Percentiles rank a stretch among this genome's conserved stretches.
Evolutionary conservation across 176 grass and related monocot genomes (phyloP).

Genomic region (Tillandsia fasciculata): DNA sequence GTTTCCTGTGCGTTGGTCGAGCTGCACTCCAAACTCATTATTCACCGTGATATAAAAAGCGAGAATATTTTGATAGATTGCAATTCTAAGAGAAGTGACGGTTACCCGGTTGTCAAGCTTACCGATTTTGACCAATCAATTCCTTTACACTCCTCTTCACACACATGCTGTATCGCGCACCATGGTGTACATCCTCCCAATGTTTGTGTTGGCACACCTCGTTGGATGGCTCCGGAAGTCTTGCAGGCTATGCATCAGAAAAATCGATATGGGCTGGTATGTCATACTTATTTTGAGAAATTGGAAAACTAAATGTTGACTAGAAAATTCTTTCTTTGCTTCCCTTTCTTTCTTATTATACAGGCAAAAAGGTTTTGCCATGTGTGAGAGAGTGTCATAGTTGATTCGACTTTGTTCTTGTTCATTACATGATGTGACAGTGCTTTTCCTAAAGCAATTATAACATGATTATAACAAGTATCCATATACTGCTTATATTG

Average conservation of each 20-base stretch:
- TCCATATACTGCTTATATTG: too few relatives aligned
- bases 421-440: too few relatives aligned
- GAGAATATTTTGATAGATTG: conserved; percentile 86
- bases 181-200: conserved; percentile 67
- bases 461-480: too few relatives aligned
- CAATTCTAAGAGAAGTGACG: conserved; percentile 30
- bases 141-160: conserved; percentile 53
- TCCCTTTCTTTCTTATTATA: too few relatives aligned
- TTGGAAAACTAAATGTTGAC: too few relatives aligned
- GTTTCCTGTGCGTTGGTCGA: conserved; percentile 63
- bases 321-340: too few relatives aligned
- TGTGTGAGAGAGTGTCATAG: too few relatives aligned
- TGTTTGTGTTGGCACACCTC: conserved; percentile 86
- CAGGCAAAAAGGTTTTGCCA: too few relatives aligned
- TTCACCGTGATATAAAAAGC: conserved; percentile 96
- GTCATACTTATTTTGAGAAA: not conserved
- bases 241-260: conserved; percentile 60
- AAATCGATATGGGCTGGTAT: conserved; percentile 83
- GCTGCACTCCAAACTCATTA: conserved; percentile 79
- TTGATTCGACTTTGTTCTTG: too few relatives aligned
- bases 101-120: conserved; percentile 60
- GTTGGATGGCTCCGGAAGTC: conserved; percentile 95
- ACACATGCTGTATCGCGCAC: conserved; percentile 94
- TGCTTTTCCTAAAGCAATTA: too few relatives aligned
- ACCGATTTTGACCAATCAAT: conserved; percentile 83